These are phyloP conservation scores for Xerocomus nothofagi DNA, from an alignment of 1,284 basidiomycete species.

Conservation along the genomic window DNA sequence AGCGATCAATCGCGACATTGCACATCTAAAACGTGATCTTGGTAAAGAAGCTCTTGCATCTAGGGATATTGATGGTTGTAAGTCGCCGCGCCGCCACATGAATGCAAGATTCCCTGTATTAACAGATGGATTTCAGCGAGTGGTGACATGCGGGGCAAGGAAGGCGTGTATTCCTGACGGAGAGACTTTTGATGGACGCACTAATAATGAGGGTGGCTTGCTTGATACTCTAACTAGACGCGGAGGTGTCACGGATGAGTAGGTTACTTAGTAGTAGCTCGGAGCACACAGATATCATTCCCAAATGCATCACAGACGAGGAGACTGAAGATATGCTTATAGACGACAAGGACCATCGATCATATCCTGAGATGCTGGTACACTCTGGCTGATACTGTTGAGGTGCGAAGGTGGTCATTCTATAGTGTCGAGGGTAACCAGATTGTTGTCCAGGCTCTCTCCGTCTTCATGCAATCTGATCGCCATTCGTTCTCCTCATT, in stretches of 20 bases:
- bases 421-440: too few species aligned
- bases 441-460: too few species aligned
- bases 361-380: conserved; percentile 3
- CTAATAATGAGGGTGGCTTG: not conserved
- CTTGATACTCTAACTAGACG: too few species aligned
- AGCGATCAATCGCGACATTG: conserved; percentile 9
- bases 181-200: not conserved
- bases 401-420: too few species aligned
- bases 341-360: not conserved
- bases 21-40: not conserved
- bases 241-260: conserved; percentile 8
- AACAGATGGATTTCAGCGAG: not conserved
- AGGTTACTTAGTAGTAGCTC: not conserved
- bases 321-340: not conserved
- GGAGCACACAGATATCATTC: not conserved
- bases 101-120: not conserved
- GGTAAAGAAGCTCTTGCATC: not conserved
- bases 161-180: not conserved
- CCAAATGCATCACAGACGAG: not conserved
- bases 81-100: not conserved
- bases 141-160: not conserved
- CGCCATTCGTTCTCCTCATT: too few species aligned
- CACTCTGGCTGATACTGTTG: conserved; percentile 7
- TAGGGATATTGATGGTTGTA: conserved; percentile 1
- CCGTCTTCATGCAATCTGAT: too few species aligned